Conservation (phyloP, 1,284 basidiomycete species). For the Calocybe gambosa region DNA sequence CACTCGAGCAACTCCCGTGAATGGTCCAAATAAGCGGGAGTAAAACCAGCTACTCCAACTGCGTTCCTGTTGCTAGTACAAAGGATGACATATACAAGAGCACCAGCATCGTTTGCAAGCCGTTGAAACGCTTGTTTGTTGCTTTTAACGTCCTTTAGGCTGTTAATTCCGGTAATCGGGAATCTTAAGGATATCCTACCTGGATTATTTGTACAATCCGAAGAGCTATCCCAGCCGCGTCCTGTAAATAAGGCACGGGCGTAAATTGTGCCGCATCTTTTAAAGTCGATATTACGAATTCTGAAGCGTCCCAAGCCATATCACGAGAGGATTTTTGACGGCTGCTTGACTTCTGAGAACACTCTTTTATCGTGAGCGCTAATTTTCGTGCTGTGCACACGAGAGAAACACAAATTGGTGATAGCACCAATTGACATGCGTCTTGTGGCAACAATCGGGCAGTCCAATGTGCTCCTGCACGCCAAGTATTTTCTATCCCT, state of each 20-base stretch:
- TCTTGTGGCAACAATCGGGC: too few relatives aligned
- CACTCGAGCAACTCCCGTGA: not conserved
- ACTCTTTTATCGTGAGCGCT: too few relatives aligned
- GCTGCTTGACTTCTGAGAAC: too few relatives aligned
- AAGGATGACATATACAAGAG: slow-evolving; percentile 8
- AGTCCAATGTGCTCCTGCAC: too few relatives aligned
- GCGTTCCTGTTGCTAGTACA: not conserved
- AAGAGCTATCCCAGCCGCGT: slow-evolving; percentile 4
- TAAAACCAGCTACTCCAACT: not conserved
- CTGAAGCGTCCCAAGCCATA: slow-evolving; percentile 2
- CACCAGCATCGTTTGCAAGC: slow-evolving; percentile 9
- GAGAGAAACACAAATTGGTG: too few relatives aligned
- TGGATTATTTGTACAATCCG: slow-evolving; percentile 8
- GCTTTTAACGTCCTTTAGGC: not conserved
- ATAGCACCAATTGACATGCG: too few relatives aligned
- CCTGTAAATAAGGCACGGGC: slow-evolving; percentile 1
- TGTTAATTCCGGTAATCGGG: not conserved
- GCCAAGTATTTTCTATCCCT: too few relatives aligned
- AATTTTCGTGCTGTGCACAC: too few relatives aligned
- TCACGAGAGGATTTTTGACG: too few relatives aligned
- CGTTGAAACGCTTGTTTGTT: slow-evolving; percentile 8
- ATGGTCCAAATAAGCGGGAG: slow-evolving; percentile 1
- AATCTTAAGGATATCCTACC: not conserved
- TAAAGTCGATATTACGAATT: slow-evolving; percentile 3
- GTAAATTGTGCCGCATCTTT: slow-evolving; percentile 1